These are phyloP conservation scores for Backusella westeae DNA, from an alignment of 192 early-diverging fungal species.

Conservation along the genomic window DNA sequence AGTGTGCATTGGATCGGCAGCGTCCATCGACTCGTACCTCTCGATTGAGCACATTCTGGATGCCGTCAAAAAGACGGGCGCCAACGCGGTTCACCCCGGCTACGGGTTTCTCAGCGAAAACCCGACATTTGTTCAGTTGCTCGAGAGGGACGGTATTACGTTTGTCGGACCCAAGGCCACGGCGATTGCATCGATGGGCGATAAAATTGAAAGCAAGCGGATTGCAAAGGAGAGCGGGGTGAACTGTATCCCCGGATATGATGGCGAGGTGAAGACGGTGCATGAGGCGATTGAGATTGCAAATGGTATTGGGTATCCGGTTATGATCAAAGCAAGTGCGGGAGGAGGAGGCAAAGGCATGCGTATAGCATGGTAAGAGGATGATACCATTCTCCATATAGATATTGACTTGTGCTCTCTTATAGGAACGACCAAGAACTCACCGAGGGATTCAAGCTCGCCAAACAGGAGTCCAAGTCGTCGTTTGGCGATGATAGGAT, in stretches of 20 bases:
- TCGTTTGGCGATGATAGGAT: constrained; percentile 89
- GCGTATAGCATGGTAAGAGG: constrained; percentile 64
- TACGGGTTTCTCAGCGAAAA: constrained; percentile 98
- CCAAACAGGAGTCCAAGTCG: constrained; percentile 75
- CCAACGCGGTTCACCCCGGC: constrained; percentile 92
- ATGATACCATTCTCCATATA: not conserved
- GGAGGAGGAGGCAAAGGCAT: constrained; percentile 87
- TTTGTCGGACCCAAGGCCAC: constrained; percentile 70
- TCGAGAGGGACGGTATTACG: constrained; percentile 67
- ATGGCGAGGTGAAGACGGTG: constrained; percentile 73
- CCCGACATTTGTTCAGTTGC: constrained; percentile 71
- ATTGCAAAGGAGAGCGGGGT: constrained; percentile 72
- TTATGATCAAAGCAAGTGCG: constrained; percentile 82
- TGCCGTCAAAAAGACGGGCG: constrained; percentile 72
- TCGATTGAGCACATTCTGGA: constrained; percentile 75
- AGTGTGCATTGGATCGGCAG: constrained; percentile 75
- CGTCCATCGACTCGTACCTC: constrained; percentile 81
- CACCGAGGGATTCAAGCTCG: constrained; percentile 75
- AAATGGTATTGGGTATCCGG: constrained; percentile 69
- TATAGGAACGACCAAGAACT: constrained; percentile 56
- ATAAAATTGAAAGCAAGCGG: constrained; percentile 79
- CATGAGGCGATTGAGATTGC: constrained; percentile 77
- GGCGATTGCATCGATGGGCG: constrained; percentile 78
- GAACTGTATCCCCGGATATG: constrained; percentile 82
- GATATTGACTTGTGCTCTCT: not conserved